Evolutionary conservation across 768 basidiomycete genomes (phyloP), one percentile per base, ranked within the genome.

Genomic region (Tricholoma bakamatsutake): DNA sequence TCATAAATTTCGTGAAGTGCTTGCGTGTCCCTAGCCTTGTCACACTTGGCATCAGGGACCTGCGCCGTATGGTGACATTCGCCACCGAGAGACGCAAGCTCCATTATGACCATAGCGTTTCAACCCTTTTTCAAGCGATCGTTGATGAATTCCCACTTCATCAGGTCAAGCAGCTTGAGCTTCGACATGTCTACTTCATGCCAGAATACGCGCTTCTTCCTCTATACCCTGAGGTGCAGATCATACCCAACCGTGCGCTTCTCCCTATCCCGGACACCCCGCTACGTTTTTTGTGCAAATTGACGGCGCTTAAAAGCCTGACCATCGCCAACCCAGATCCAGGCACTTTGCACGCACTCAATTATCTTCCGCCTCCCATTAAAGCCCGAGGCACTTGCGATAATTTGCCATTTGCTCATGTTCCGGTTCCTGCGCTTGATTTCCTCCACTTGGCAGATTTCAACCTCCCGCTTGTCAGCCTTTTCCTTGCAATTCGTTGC

Each of bases 221-320:
- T 17, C 13, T 13, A 28, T n/a, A 42, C 17, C 43, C 52, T 17
- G 18, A 28, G 6, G 42, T 43, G n/a, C 18, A 46, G 43, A 24
- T 46, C n/a, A 31, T 27, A 9, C 43, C 49, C 40, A 39, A 37
- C n/a, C 27, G 24, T 15, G 30, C 35, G 11, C 33, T 10, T 5
- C 45, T 31, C 33, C n/a, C 9, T 2, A 39, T n/a, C 35, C 43
- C 47, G 15, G 52, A 37, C 21, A 49, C 34, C 3, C 28, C 56
- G 3, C 7, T 50, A n/a, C 34, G 54, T 1, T 59, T 59, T 47
- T 59, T 59, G 11, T 48, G 40, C 35, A 24, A 18, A 33, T 39
- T 57, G 11, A 53, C 24, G 28, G 33, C 18, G 21, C 21, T 59
- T 12, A 30, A 37, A 3, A 34, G 13, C 35, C 55, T 59, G 28